Evolutionary conservation across 2,329 filamentous ascomycete species (phyloP).

Genomic region (Cryphonectria naterciae): DNA sequence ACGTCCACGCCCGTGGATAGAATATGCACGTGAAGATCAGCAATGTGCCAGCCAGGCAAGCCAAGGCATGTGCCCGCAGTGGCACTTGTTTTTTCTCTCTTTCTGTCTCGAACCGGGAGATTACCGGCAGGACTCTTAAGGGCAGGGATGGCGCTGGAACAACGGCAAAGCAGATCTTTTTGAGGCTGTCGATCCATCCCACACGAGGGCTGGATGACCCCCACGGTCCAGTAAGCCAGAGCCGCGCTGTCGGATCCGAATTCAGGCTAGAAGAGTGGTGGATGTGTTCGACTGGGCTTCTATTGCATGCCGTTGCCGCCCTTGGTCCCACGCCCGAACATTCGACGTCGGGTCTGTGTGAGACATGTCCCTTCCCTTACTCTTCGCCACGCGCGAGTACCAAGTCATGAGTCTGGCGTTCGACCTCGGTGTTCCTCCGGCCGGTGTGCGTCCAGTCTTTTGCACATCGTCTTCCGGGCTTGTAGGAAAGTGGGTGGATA

Average conservation of each 20-base stretch:
- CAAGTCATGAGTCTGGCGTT: not conserved
- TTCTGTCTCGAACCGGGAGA: not conserved
- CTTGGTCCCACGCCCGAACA: not conserved
- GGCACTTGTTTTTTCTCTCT: not conserved
- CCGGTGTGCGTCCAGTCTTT: not conserved
- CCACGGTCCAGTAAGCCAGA: conserved; percentile 28
- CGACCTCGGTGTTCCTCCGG: not conserved
- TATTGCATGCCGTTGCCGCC: conserved; percentile 1
- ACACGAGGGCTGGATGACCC: conserved; percentile 19
- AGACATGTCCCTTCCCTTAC: not conserved
- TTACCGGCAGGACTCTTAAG: not conserved
- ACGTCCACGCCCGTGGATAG: not conserved
- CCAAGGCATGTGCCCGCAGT: not conserved
- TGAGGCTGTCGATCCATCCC: conserved; percentile 14
- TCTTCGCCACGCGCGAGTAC: not conserved
- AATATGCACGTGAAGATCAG: not conserved
- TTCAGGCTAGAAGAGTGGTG: conserved; percentile 15
- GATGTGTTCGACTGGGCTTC: conserved; percentile 9
- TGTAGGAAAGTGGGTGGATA: not conserved
- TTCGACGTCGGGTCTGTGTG: not conserved
- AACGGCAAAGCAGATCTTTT: not conserved
- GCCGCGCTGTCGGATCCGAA: conserved; percentile 28
- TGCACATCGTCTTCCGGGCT: not conserved
- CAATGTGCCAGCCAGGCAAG: not conserved
- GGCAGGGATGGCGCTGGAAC: conserved; percentile 11